Conservation (phyloP, 208 protist species). For the Acanthamoeba triangularis region DNA sequence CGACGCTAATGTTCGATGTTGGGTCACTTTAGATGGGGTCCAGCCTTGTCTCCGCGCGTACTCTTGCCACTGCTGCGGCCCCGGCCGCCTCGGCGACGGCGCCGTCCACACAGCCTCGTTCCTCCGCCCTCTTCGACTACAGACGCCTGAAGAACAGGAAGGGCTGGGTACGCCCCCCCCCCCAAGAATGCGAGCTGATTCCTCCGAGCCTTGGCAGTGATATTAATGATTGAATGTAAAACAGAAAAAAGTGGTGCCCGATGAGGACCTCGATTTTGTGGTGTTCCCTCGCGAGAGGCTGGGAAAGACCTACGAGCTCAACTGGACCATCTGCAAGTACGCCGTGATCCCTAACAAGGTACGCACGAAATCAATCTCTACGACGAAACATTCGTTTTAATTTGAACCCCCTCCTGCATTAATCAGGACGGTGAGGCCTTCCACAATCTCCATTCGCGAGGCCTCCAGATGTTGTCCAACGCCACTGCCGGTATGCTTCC, state of each 20-base stretch:
- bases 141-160: conserved; percentile 70
- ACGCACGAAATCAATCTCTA: neutral
- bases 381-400: neutral
- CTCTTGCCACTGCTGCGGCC: neutral
- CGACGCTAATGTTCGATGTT: neutral
- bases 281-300: conserved; percentile 68
- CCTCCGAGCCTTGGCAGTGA: neutral
- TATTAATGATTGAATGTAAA: neutral
- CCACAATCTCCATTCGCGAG: conserved; percentile 73
- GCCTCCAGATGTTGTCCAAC: conserved; percentile 48
- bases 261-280: conserved; percentile 49
- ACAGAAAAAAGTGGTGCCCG: conserved; percentile 37
- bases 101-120: neutral
- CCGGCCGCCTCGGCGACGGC: neutral
- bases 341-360: conserved; percentile 70
- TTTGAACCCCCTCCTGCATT: neutral
- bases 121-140: conserved; percentile 67
- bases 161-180: conserved; percentile 40
- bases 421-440: conserved; percentile 54
- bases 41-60: neutral
- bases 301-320: conserved; percentile 55
- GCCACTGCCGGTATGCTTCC: conserved; percentile 13
- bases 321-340: conserved; percentile 75
- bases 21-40: neutral
- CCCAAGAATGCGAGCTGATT: neutral